Evolutionary conservation across 192 early-diverging fungal genomes (phyloP).

Genomic region (Allomyces macrogynus): DNA sequence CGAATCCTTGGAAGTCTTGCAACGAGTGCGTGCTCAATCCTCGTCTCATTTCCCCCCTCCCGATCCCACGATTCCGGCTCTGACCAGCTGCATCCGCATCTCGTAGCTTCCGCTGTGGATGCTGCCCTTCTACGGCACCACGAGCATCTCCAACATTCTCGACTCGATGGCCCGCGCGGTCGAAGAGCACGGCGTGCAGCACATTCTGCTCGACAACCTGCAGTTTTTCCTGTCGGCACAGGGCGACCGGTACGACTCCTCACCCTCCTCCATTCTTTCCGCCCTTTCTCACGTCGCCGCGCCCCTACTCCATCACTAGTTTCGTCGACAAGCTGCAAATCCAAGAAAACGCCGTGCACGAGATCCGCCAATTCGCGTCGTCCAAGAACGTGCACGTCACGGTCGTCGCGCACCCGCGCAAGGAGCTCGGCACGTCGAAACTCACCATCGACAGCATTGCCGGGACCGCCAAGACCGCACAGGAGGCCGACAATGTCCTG

Average conservation of each 20-base stretch:
- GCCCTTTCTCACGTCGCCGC: not conserved
- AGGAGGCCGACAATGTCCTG: conserved; percentile 57
- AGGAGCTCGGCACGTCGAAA: conserved; percentile 25
- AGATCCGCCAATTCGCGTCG: conserved; percentile 43
- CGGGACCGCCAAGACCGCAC: conserved; percentile 52
- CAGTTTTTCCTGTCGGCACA: conserved; percentile 57
- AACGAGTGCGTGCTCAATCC: conserved; percentile 27
- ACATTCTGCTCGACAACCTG: conserved; percentile 50
- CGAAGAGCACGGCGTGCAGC: conserved; percentile 45
- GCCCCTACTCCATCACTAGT: conserved; percentile 1
- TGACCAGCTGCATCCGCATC: not conserved
- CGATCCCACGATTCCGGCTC: not conserved
- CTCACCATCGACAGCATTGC: conserved; percentile 48
- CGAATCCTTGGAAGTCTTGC: conserved; percentile 36
- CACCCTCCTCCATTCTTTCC: not conserved
- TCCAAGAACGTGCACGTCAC: conserved; percentile 47
- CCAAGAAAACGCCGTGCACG: conserved; percentile 42
- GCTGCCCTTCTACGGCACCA: conserved; percentile 53
- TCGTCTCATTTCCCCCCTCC: too few relatives aligned
- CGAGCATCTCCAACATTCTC: conserved; percentile 33
- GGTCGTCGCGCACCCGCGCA: conserved; percentile 48
- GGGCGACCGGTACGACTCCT: conserved; percentile 7
- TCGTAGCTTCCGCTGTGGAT: conserved; percentile 43
- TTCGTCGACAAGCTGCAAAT: conserved; percentile 40
- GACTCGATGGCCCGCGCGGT: conserved; percentile 46